Evolutionary conservation across 2,329 filamentous ascomycete genomes (phyloP), one percentile per base, ranked within the genome.

Genomic region (Apiospora sp.): DNA sequence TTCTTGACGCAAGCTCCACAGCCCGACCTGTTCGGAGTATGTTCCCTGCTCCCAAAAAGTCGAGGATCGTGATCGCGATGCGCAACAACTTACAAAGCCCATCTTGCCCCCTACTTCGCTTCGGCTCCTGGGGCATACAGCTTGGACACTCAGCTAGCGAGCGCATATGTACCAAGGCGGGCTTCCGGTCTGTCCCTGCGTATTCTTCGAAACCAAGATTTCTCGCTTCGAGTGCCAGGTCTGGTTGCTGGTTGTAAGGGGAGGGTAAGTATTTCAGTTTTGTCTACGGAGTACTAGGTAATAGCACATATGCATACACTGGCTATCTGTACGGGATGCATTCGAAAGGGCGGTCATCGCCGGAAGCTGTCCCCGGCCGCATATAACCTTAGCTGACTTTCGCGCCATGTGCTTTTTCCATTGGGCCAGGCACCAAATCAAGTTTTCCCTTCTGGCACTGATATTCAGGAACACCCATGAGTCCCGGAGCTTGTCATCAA

Each of bases 401-500:
- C 30, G 54, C 54, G 54, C 54, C 58, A 41, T 41, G 34, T 64
- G 58, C 58, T 22, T 41, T n/a, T 64, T 41, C 58, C 13, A n/a
- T 64, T 37, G 58, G 58, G 46, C 58, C 34, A 64, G 58, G 58
- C 19, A 64, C 58, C 8, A 41, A 64, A 64, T 12, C 58, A 37
- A 64, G 58, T 64, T 64, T 64, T 37, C 19, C 19, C 14, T 46
- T 22, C 46, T n/a, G 58, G 58, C 58, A 61, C 10, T 61, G 54
- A 61, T 61, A 61, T 37, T 61, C 54, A 61, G 54, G 54, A 61
- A 61, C 54, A 61, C 30, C 54, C 16, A 61, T 22, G 30, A 61
- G 54, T 61, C 54, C 54, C 54, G 54, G 54, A 37, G 54, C 54
- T 61, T 61, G 54, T 61, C 54, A 61, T 61, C 54, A 61, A 61